A percentile compares a stretch with the other conserved stretches of the same genome.
phyloP scores from a whole-genome alignment of 2,329 filamentous ascomycete genomes.

The Epichloe coenophiala region DNA sequence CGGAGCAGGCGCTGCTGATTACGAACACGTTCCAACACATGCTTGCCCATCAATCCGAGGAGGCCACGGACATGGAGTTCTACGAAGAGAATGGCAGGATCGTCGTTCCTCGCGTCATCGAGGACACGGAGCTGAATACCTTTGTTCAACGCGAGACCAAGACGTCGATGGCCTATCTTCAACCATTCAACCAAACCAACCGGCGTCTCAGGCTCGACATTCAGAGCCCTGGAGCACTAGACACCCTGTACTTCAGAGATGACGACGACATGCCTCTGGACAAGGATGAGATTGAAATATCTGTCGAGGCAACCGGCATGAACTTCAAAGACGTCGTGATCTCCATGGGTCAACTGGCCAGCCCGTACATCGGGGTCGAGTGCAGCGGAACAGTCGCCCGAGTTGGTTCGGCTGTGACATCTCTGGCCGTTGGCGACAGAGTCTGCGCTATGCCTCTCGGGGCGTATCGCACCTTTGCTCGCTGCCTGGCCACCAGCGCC shows the following conservation, averaged over 20 bases:
- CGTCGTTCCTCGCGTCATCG: slow-evolving; percentile 16
- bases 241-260: slow-evolving; percentile 28
- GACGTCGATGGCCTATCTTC: slow-evolving; percentile 13
- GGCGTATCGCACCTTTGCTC: slow-evolving; percentile 20
- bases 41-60: neutral
- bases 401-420: slow-evolving; percentile 47
- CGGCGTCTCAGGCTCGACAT: slow-evolving; percentile 25
- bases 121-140: slow-evolving; percentile 14
- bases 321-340: slow-evolving; percentile 34
- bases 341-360: slow-evolving; percentile 24
- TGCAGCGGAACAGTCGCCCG: slow-evolving; percentile 25
- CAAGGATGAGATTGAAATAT: slow-evolving; percentile 27
- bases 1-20: neutral
- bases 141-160: slow-evolving; percentile 15
- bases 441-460: slow-evolving; percentile 41
- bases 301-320: slow-evolving; percentile 28
- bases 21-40: neutral
- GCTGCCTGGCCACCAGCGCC: slow-evolving; percentile 19
- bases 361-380: slow-evolving; percentile 25
- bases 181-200: slow-evolving; percentile 24
- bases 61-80: slow-evolving; percentile 17
- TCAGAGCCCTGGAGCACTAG: slow-evolving; percentile 22
- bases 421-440: slow-evolving; percentile 56
- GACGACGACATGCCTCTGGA: slow-evolving; percentile 15
- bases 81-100: slow-evolving; percentile 15